Evolutionary conservation across 495 filamentous ascomycete genomes (phyloP), one percentile per base, ranked within the genome.

Genomic region (Xylaria curta): DNA sequence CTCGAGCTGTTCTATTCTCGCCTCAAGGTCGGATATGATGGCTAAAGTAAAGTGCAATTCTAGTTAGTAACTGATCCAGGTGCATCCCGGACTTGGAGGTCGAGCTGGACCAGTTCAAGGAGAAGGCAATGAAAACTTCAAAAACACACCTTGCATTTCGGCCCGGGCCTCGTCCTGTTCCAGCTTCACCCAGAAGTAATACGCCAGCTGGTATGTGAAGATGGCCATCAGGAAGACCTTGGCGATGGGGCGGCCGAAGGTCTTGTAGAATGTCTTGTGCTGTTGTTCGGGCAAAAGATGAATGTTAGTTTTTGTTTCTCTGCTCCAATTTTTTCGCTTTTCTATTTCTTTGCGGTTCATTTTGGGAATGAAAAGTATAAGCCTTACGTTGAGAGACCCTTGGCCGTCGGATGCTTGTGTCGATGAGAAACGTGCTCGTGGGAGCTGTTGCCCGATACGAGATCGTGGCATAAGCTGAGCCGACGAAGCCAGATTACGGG

Each of bases 211-310:
- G 82, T 97, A 99, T 0, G 91, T 93, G 80, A 97, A 91, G 28
- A 97, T 84, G 17, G 94, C 93, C 63, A 94, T 90, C 10, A 98
- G 86, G 76, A 97, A 91, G 70, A 92, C 91, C 81, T 97, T 98
- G 47, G 87, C 87, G 69, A 98, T 87, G 15, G 96, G 95, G 8
- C 91, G 86, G 33, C 87, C 86, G 80, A 97, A 97, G 66, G 87
- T 87, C 72, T 88, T 90, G 83, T 96, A 99, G 79, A 95, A 94
- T 2, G 83, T 81, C 58, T 89, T 78, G 92, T 97, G 75, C 33
- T 71, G 12, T 59, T 17, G 2, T 6, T 28, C 36, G 54, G 24
- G 4, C 0, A 49, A 13, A 33, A 56, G n/a, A 26, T 17, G 19
- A 1, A 2, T 26, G 19, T 58, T 38, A 36, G 49, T 60, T 58